phyloP scores from a whole-genome alignment of 2,329 filamentous ascomycete species.

The Hysterium pulicare region DNA sequence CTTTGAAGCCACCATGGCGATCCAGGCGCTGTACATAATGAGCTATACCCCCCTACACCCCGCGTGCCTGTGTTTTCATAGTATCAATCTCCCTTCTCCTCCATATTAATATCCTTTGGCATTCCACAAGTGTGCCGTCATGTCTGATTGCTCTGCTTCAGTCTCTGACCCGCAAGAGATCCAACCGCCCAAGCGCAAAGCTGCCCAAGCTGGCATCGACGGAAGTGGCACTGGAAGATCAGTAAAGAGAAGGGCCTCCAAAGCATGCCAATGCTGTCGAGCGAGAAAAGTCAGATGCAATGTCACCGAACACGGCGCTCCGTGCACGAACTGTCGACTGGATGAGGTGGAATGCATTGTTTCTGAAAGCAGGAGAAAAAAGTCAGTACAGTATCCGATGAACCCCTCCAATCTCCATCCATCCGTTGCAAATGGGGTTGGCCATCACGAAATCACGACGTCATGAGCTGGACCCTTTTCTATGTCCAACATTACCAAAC shows the following conservation, averaged over 20 bases:
- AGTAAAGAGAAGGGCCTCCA: slow-evolving; percentile 82
- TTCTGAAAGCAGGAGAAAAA: slow-evolving; percentile 75
- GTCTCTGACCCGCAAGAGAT: slow-evolving; percentile 30
- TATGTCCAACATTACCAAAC: neutral
- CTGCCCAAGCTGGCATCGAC: slow-evolving; percentile 54
- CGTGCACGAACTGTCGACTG: slow-evolving; percentile 82
- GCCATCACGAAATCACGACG: neutral
- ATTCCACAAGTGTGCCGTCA: slow-evolving; percentile 17
- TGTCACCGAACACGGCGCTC: slow-evolving; percentile 79
- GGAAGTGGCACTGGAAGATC: slow-evolving; percentile 49
- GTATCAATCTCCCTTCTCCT: slow-evolving; percentile 7
- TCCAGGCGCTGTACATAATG: slow-evolving; percentile 32
- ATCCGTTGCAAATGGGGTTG: neutral
- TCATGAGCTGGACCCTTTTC: neutral
- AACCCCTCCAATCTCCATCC: slow-evolving; percentile 10
- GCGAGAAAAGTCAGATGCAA: slow-evolving; percentile 91
- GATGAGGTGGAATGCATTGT: slow-evolving; percentile 71
- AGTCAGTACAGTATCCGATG: slow-evolving; percentile 56
- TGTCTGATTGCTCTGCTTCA: slow-evolving; percentile 38
- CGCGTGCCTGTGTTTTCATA: slow-evolving; percentile 11
- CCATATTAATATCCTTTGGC: slow-evolving; percentile 9
- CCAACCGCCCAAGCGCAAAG: slow-evolving; percentile 55
- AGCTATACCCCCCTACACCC: slow-evolving; percentile 20
- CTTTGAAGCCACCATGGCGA: slow-evolving; percentile 30
- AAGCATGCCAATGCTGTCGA: slow-evolving; percentile 85